phyloP scores from a whole-genome alignment of 148 eudicot species.

The Salicornia ramosissima region DNA sequence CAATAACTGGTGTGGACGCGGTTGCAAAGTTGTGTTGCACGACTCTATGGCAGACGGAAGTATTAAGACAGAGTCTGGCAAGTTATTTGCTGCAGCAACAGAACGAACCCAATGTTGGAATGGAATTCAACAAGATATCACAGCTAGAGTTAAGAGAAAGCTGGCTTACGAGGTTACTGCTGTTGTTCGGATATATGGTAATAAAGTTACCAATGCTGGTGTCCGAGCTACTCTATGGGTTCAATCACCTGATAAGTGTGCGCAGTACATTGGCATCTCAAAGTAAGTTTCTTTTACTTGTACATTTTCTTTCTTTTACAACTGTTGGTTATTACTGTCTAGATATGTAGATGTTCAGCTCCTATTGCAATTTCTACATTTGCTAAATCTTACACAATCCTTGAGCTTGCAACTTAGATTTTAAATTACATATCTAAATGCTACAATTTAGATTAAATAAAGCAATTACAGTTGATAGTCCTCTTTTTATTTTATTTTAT shows the following conservation, averaged over 20 bases:
- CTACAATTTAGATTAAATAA: background rate
- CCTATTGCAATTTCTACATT: background rate
- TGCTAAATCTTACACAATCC: background rate
- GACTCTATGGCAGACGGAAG: constrained; percentile 77
- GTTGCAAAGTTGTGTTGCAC: constrained; percentile 58
- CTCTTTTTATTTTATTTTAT: too few relatives aligned
- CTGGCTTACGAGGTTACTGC: constrained; percentile 70
- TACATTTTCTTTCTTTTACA: background rate
- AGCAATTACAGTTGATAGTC: background rate
- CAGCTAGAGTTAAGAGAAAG: constrained; percentile 64
- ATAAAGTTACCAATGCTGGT: constrained; percentile 49
- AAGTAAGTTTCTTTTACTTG: constrained; percentile 38
- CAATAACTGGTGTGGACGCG: constrained; percentile 88
- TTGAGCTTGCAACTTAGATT: background rate
- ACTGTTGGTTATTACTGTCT: background rate
- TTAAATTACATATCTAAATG: background rate
- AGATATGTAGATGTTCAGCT: background rate
- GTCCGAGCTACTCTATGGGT: constrained; percentile 76
- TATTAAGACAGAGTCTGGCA: constrained; percentile 66
- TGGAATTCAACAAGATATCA: constrained; percentile 92
- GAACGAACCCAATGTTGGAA: constrained; percentile 81
- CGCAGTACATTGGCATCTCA: constrained; percentile 73
- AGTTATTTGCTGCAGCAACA: constrained; percentile 68
- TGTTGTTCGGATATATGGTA: constrained; percentile 71
- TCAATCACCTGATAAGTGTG: constrained; percentile 66